Evolutionary conservation across 495 filamentous ascomycete genomes (phyloP).

Genomic region (Xylaria flabelliformis): DNA sequence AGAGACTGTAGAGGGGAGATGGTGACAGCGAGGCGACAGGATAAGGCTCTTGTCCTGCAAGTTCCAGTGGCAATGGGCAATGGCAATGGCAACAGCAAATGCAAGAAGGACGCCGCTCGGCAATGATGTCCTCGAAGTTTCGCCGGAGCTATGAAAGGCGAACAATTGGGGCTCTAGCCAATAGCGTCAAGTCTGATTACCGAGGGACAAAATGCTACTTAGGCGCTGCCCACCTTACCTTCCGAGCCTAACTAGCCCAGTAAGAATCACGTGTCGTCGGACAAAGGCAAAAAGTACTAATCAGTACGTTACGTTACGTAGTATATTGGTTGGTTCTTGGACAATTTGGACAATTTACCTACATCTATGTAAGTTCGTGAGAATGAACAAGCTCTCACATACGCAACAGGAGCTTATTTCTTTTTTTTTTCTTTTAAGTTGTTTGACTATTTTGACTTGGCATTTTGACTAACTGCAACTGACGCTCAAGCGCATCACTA

Average conservation of each 20-base stretch:
- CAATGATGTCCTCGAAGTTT: conserved; percentile 43
- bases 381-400: not conserved
- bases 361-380: not conserved
- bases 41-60: conserved; percentile 41
- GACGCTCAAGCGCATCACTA: not conserved
- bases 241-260: conserved; percentile 13
- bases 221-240: conserved; percentile 1
- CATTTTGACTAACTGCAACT: not conserved
- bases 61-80: conserved; percentile 20
- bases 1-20: conserved; percentile 27
- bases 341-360: not conserved
- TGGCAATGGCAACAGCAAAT: not conserved
- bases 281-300: not conserved
- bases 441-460: not conserved
- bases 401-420: not conserved
- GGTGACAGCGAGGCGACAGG: conserved; percentile 24
- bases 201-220: conserved; percentile 37
- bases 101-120: conserved; percentile 23
- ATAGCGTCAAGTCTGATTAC: conserved; percentile 45
- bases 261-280: conserved; percentile 9
- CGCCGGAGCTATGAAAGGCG: conserved; percentile 36
- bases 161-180: conserved; percentile 37
- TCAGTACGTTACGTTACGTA: no score
- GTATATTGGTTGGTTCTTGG: not conserved
- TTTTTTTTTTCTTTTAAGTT: not conserved